Conservation (phyloP, 768 basidiomycete genomes). For the Russula sp. region DNA sequence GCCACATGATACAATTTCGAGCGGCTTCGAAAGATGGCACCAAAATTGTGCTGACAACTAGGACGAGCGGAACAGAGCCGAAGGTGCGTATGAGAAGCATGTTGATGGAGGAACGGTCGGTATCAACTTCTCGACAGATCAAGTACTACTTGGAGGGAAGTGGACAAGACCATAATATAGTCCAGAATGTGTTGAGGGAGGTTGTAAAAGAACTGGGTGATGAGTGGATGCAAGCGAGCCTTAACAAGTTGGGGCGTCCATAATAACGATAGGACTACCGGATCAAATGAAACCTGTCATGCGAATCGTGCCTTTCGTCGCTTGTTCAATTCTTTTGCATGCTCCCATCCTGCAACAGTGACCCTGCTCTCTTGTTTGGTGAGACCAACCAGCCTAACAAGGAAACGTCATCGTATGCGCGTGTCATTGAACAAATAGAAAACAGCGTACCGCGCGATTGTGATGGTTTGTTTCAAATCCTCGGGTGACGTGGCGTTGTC, state of each 20-base stretch:
- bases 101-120: background rate
- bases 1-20: constrained; percentile 82
- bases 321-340: constrained; percentile 51
- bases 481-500: constrained; percentile 41
- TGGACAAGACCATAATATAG: constrained; percentile 42
- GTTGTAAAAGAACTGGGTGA: constrained; percentile 55
- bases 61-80: constrained; percentile 87
- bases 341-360: constrained; percentile 54
- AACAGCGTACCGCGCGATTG: constrained; percentile 52
- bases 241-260: constrained; percentile 38
- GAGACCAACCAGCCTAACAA: constrained; percentile 50
- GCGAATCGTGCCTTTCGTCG: constrained; percentile 31
- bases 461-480: constrained; percentile 61
- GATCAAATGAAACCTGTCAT: background rate
- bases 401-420: constrained; percentile 8
- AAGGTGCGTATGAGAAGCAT: constrained; percentile 44
- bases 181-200: constrained; percentile 42
- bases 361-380: constrained; percentile 52
- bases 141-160: constrained; percentile 86
- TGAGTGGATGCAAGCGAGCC: constrained; percentile 62
- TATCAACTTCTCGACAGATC: constrained; percentile 38
- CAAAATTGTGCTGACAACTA: constrained; percentile 59
- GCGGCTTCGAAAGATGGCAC: constrained; percentile 38
- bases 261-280: background rate
- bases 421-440: background rate